Evolutionary conservation across 257 asterid species (phyloP).

Genomic region (Osmanthus fragrans): DNA sequence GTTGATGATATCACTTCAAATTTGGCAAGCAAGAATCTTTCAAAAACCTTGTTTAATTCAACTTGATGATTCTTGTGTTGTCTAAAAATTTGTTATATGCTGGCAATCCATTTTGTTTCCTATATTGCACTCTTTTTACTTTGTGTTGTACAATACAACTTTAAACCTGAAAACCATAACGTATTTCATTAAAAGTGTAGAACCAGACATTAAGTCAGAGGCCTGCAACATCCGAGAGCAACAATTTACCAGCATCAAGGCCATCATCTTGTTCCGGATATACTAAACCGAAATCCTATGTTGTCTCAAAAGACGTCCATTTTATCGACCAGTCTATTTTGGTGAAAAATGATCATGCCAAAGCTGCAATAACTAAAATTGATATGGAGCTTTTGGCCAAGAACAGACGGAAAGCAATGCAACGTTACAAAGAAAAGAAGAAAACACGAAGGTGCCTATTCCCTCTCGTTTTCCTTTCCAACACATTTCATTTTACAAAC

Average conservation of each 20-base stretch:
- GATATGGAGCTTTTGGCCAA: slow-evolving; percentile 73
- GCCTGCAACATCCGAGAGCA: slow-evolving; percentile 78
- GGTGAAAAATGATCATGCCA: slow-evolving; percentile 38
- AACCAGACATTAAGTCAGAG: slow-evolving; percentile 54
- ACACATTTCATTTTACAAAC: neutral
- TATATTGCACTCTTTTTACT: neutral
- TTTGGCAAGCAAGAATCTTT: neutral
- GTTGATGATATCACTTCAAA: neutral
- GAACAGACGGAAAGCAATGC: slow-evolving; percentile 90
- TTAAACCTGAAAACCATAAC: neutral
- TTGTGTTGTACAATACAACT: neutral
- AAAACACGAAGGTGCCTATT: slow-evolving; percentile 67
- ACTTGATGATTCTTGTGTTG: neutral
- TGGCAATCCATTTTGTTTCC: neutral
- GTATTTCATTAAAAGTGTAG: slow-evolving; percentile 38
- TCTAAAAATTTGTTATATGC: neutral
- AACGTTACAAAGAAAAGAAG: slow-evolving; percentile 89
- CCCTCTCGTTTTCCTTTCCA: slow-evolving; percentile 2
- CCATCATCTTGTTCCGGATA: slow-evolving; percentile 41
- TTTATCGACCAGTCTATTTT: slow-evolving; percentile 49
- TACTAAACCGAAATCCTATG: slow-evolving; percentile 40
- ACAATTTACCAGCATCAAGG: slow-evolving; percentile 44
- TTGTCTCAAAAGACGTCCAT: slow-evolving; percentile 48
- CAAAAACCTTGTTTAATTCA: neutral
- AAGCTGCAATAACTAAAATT: slow-evolving; percentile 41